Conservation (phyloP, 1,284 basidiomycete species). For the Heterobasidion annosum region DNA sequence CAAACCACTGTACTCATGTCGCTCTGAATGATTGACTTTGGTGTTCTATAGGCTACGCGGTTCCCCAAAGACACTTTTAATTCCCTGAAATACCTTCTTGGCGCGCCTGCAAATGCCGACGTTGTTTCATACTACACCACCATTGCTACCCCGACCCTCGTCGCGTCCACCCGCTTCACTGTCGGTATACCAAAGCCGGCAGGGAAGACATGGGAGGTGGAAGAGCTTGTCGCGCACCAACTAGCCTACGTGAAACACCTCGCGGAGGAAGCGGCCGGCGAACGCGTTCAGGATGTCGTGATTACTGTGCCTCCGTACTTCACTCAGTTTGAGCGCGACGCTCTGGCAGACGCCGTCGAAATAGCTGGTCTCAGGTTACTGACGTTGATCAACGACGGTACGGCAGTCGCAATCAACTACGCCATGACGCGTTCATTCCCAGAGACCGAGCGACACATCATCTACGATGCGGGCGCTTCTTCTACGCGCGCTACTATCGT, state of each 20-base stretch:
- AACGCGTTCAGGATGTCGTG: slow-evolving; percentile 74
- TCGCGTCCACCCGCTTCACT: slow-evolving; percentile 19
- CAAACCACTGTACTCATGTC: no score
- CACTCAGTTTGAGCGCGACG: slow-evolving; percentile 81
- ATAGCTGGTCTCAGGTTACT: slow-evolving; percentile 82
- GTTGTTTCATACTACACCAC: slow-evolving; percentile 55
- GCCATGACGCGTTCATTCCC: slow-evolving; percentile 92
- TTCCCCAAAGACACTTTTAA: slow-evolving; percentile 87
- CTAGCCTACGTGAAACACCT: slow-evolving; percentile 85
- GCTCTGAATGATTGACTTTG: background rate
- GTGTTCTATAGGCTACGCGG: slow-evolving; percentile 72
- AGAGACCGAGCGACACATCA: slow-evolving; percentile 77
- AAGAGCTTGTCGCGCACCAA: slow-evolving; percentile 94
- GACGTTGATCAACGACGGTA: slow-evolving; percentile 87
- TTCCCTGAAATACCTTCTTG: slow-evolving; percentile 84
- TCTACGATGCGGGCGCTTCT: slow-evolving; percentile 92
- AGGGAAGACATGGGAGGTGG: slow-evolving; percentile 70
- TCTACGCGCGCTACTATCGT: slow-evolving; percentile 84
- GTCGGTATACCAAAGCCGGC: slow-evolving; percentile 52
- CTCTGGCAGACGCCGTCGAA: slow-evolving; percentile 86
- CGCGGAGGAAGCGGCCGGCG: slow-evolving; percentile 72
- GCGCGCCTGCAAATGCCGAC: slow-evolving; percentile 57
- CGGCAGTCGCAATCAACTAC: slow-evolving; percentile 90
- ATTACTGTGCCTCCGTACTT: slow-evolving; percentile 85
- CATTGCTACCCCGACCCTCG: slow-evolving; percentile 32